Percentiles rank a stretch among this genome's conserved stretches.
These are phyloP conservation scores for Myotisia sp. DNA, from an alignment of 2,329 filamentous ascomycete genomes.

Conservation along the genomic window DNA sequence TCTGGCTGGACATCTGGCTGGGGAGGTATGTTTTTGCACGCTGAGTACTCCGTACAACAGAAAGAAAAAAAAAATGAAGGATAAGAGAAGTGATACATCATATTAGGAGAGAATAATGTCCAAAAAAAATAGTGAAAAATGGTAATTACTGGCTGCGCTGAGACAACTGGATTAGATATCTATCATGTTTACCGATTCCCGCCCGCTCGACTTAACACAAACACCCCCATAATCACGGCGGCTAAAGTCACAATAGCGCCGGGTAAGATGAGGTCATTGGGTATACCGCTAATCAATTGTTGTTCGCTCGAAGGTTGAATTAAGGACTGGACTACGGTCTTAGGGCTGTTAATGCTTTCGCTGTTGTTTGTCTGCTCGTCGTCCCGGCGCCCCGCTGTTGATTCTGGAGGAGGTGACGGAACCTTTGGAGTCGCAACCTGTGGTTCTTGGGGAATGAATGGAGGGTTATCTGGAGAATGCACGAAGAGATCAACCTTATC, in stretches of 20 bases:
- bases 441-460: conserved; percentile 48
- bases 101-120: too few relatives aligned
- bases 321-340: conserved; percentile 28
- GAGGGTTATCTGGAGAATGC: conserved; percentile 82
- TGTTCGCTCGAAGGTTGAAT: conserved; percentile 45
- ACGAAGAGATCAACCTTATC: conserved; percentile 98
- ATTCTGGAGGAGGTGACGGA: conserved; percentile 41
- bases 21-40: too few relatives aligned
- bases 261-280: conserved; percentile 83
- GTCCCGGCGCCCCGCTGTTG: conserved; percentile 37
- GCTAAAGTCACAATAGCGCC: conserved; percentile 92
- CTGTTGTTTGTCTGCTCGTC: conserved; percentile 34
- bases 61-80: too few relatives aligned
- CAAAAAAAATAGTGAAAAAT: too few relatives aligned
- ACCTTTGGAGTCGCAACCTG: conserved; percentile 36
- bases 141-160: too few relatives aligned
- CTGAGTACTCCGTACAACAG: too few relatives aligned
- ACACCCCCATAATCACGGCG: conserved; percentile 85
- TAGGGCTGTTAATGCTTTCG: conserved; percentile 27
- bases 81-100: too few relatives aligned
- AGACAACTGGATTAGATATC: too few relatives aligned
- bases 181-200: too few relatives aligned
- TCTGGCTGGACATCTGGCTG: too few relatives aligned
- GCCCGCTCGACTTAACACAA: conserved; percentile 57
- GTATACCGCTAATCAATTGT: conserved; percentile 77